phyloP scores from a whole-genome alignment of 371 early-diverging fungal genomes.

The Entomophthora muscae region DNA sequence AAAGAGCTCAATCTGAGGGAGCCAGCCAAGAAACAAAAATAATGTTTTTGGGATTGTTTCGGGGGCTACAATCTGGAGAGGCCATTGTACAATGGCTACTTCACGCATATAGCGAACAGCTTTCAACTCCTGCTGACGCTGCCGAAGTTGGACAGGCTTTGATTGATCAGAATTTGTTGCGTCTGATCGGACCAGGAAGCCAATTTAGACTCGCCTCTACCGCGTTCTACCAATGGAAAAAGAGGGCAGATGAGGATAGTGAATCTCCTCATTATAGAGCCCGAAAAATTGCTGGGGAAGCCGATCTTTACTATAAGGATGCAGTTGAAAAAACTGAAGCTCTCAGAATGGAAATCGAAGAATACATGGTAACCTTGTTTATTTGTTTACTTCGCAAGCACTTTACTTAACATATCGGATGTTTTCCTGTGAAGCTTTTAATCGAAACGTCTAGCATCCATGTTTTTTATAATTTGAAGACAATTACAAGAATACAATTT shows the following conservation, averaged over 20 bases:
- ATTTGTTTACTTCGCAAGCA: too few relatives aligned
- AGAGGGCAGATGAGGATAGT: not conserved
- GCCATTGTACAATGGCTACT: not conserved
- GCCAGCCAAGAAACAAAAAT: too few relatives aligned
- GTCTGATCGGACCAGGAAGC: not conserved
- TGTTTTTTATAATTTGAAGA: too few relatives aligned
- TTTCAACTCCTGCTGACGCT: not conserved
- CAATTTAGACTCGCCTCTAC: not conserved
- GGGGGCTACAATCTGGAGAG: not conserved
- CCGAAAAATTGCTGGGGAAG: not conserved
- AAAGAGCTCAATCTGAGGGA: too few relatives aligned
- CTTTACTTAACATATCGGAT: too few relatives aligned
- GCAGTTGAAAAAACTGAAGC: not conserved
- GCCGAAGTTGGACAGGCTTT: slow-evolving; percentile 2
- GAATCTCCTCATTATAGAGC: not conserved
- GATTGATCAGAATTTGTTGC: not conserved
- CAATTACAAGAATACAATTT: too few relatives aligned
- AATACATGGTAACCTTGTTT: not conserved
- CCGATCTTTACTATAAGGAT: not conserved
- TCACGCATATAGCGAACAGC: not conserved
- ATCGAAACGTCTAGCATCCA: too few relatives aligned
- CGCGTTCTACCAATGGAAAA: not conserved
- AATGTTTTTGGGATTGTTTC: not conserved
- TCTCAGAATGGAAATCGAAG: not conserved
- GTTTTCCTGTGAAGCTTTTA: too few relatives aligned